These are phyloP conservation scores for Saprolegnia parasitica DNA, from an alignment of 352 stramenopile species.

Conservation along the genomic window DNA sequence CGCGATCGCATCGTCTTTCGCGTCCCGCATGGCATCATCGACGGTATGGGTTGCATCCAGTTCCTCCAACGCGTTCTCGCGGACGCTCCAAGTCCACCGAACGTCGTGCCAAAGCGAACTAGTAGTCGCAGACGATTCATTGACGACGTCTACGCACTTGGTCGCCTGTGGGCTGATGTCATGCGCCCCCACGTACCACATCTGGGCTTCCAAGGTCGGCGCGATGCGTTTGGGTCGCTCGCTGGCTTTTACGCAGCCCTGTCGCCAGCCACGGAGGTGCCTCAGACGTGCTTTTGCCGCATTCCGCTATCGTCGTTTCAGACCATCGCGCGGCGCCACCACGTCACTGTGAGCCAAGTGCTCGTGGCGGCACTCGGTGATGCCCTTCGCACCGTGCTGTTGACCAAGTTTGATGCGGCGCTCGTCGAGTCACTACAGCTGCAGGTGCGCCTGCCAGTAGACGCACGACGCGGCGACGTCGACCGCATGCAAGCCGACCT, in stretches of 20 bases:
- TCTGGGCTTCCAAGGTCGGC: not conserved
- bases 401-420: constrained; percentile 1
- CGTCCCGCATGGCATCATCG: constrained; percentile 6
- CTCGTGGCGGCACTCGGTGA: not conserved
- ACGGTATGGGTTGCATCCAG: constrained; percentile 1
- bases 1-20: not conserved
- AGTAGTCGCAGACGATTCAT: too few relatives aligned
- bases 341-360: not conserved
- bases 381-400: not conserved
- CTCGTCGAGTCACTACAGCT: not conserved
- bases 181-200: not conserved
- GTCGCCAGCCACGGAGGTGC: not conserved
- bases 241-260: not conserved
- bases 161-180: not conserved
- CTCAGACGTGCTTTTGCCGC: not conserved
- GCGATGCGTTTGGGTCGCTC: not conserved
- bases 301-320: not conserved
- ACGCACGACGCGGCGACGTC: not conserved
- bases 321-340: not conserved
- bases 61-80: constrained; percentile 2
- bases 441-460: not conserved
- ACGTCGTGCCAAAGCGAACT: too few relatives aligned
- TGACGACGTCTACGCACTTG: not conserved
- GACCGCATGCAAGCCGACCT: not conserved
- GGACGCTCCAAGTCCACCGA: not conserved